phyloP scores from a whole-genome alignment of 164 flowering plant genomes.

The Magnolia changhungtana region DNA sequence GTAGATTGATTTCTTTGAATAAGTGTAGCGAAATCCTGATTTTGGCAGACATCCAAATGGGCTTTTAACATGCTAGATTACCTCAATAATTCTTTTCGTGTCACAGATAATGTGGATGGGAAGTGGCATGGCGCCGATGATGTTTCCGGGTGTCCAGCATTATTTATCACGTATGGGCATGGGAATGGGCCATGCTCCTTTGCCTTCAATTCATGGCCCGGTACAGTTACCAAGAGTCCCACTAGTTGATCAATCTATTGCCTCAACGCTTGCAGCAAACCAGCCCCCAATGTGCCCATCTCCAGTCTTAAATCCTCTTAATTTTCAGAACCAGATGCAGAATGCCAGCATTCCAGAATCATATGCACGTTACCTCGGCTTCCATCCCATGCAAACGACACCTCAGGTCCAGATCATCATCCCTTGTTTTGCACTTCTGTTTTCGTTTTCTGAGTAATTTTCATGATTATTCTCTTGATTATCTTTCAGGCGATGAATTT shows the following conservation, averaged over 20 bases:
- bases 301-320: conserved; percentile 27
- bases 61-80: neutral
- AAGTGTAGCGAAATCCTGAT: neutral
- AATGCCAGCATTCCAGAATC: conserved; percentile 33
- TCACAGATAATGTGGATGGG: conserved; percentile 84
- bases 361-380: conserved; percentile 42
- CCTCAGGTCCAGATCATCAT: conserved; percentile 32
- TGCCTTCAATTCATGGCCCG: conserved; percentile 39
- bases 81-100: conserved; percentile 1
- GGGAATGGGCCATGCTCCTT: conserved; percentile 49
- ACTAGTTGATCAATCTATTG: conserved; percentile 36
- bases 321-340: conserved; percentile 44
- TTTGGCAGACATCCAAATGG: neutral
- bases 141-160: conserved; percentile 69
- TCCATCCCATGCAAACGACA: conserved; percentile 37
- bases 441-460: neutral
- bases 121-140: conserved; percentile 71
- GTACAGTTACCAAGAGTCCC: conserved; percentile 45
- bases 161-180: conserved; percentile 66
- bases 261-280: conserved; percentile 22
- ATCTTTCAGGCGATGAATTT: conserved; percentile 47
- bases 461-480: conserved; percentile 4
- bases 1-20: neutral
- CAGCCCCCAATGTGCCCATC: conserved; percentile 31
- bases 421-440: neutral